Evolutionary conservation across 1,284 basidiomycete species (phyloP), one percentile per base, ranked within the genome.

Genomic region (Rhodotorula sp.): DNA sequence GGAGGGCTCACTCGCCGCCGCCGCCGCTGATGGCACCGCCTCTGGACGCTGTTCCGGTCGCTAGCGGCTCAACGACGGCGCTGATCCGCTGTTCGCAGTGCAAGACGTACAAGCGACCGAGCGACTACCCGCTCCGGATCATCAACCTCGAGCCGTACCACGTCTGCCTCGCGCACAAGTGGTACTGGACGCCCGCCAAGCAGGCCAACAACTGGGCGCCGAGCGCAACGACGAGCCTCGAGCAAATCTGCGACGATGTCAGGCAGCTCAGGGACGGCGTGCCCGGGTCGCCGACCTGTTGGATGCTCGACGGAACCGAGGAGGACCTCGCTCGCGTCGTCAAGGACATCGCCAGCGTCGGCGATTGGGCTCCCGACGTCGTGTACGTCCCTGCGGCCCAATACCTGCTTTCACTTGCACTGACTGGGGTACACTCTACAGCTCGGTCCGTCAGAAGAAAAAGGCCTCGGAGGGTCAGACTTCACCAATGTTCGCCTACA

Each of bases 121-220:
- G 26, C 26, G 62, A 55, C 5, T 75, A 68, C 56, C 73, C 73
- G 0, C 31, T 49, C 7, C 66, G 71, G 7, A 31, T 75, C 47
- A 56, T 67, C 60, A 70, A 70, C 62, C 64, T 75, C 26, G 59
- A 61, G 49, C 73, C 73, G 14, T 75, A 66, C 67, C 73, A 65
- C 14, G 71, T 75, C 43, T 75, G 73, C 64, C 43, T 52, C 60
- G 31, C 58, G 23, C 73, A 75, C 60, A 54, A 48, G 15, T 75
- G 73, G 73, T 75, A 75, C 65, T 75, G 73, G 73, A 75, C 73
- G 1, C n/a, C 50, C 2, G 64, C 63, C 19, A 75, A 75, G 58
- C 47, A 52, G 26, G 55, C 45, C 19, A 15, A 23, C 14, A 57
- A 67, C 34, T 75, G 73, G 73, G 71, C 69, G 8, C 73, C 73